Evolutionary conservation across 73 alveolate species (phyloP), one percentile per base, ranked within the genome.

Genomic region (Symbiodinium natans): DNA sequence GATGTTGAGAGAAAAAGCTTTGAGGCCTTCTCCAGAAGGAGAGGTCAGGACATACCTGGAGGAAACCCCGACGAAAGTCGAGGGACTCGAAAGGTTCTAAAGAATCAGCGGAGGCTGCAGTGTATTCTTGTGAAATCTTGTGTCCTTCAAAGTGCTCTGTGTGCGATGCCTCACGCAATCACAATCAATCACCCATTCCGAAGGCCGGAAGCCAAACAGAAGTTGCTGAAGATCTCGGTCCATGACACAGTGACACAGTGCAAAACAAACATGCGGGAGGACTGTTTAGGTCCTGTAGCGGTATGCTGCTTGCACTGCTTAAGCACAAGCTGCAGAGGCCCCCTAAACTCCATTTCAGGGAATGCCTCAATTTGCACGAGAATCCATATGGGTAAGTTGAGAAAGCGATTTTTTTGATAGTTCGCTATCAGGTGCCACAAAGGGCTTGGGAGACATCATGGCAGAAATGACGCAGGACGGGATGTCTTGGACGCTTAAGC

Each of bases 171-270:
- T 31, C 5, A 23, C 29, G 83, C 13, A 27, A 9, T 2, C n/a
- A n/a, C n/a, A n/a, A n/a, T n/a, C n/a, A n/a, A n/a, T n/a, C n/a
- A n/a, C n/a, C n/a, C n/a, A n/a, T n/a, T n/a, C n/a, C n/a, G n/a
- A 43, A 90, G 97, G 97, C 97, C 52, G 97, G 97, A 29, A 90
- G 97, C 97, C 97, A 90, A 31, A 90, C 97, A 27, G 97, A 90
- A 31, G 89, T 85, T 9, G 43, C 95, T 63, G 95, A 89, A 63
- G 80, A 63, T 63, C 95, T 39, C 86, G 63, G 43, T 6, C 41
- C 27, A 74, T 86, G 33, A 17, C 80, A 63, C 19, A 23, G 71
- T 52, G 71, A n/a, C n/a, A n/a, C n/a, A n/a, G n/a, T n/a, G n/a
- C n/a, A n/a, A n/a, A n/a, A n/a, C n/a, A n/a, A n/a, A n/a, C n/a